phyloP scores from a whole-genome alignment of 2,329 filamentous ascomycete species.

The Pseudohalonectria lignicola region DNA sequence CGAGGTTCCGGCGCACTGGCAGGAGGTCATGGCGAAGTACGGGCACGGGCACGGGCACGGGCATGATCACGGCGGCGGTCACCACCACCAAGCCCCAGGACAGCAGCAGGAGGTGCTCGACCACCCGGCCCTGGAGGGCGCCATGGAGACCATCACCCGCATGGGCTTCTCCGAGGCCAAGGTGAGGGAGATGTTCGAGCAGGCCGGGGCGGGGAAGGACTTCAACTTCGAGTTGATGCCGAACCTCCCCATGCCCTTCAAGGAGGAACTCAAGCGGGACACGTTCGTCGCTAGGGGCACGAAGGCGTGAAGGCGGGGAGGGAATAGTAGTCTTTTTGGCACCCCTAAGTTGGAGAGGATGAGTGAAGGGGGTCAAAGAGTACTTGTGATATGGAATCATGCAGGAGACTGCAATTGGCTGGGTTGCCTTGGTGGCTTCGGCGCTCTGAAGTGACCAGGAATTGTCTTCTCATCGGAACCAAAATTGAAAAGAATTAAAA shows the following conservation, averaged over 20 bases:
- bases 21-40: neutral
- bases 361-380: too few species aligned
- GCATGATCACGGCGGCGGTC: neutral
- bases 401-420: too few species aligned
- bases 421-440: too few species aligned
- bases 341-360: too few species aligned
- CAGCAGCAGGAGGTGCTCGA: neutral
- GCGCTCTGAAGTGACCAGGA: too few species aligned
- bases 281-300: slow-evolving; percentile 40
- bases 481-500: too few species aligned
- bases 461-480: too few species aligned
- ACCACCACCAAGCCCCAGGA: neutral
- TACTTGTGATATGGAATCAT: too few species aligned
- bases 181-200: slow-evolving; percentile 48
- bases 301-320: slow-evolving; percentile 14
- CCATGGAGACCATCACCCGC: slow-evolving; percentile 45
- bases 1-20: slow-evolving; percentile 10
- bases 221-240: slow-evolving; percentile 47
- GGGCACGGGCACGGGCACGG: neutral
- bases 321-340: too few species aligned
- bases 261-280: slow-evolving; percentile 22
- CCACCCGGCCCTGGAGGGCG: slow-evolving; percentile 2
- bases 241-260: slow-evolving; percentile 33
- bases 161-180: slow-evolving; percentile 53
- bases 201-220: slow-evolving; percentile 46